Conservation (phyloP, 176 grass and related monocot species). For the Eleusine indica region DNA sequence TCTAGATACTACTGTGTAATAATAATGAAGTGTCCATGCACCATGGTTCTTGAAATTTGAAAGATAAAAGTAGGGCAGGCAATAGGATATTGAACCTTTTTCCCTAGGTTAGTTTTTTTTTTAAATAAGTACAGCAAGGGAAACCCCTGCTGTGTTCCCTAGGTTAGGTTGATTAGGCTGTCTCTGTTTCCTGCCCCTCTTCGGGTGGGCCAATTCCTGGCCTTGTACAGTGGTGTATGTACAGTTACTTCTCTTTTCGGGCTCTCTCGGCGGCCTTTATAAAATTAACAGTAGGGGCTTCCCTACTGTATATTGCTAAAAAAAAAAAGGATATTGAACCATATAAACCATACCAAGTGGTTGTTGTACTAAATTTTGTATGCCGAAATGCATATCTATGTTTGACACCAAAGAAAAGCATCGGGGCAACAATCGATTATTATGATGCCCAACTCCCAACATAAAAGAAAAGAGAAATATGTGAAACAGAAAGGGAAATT, state of each 20-base stretch:
- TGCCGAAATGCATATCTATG: slow-evolving; percentile 21
- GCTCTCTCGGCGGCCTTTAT: too few species aligned
- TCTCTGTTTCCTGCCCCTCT: too few species aligned
- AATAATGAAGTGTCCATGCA: slow-evolving; percentile 25
- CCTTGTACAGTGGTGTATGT: too few species aligned
- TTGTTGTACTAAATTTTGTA: neutral
- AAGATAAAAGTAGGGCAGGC: slow-evolving; percentile 19
- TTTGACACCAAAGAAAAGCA: neutral
- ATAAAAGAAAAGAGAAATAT: slow-evolving; percentile 17
- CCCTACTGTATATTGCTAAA: too few species aligned
- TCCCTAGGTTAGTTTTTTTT: too few species aligned
- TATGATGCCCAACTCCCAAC: neutral
- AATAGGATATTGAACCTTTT: slow-evolving; percentile 26
- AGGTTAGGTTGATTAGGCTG: too few species aligned
- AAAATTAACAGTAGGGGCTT: too few species aligned
- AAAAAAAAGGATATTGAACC: slow-evolving; percentile 21
- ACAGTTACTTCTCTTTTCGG: too few species aligned
- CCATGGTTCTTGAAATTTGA: slow-evolving; percentile 37
- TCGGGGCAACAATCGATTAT: slow-evolving; percentile 5
- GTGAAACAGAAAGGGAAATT: slow-evolving; percentile 38
- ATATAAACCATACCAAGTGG: neutral
- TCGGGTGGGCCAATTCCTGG: too few species aligned
- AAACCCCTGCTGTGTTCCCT: too few species aligned
- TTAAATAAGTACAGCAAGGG: too few species aligned
- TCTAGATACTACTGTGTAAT: slow-evolving; percentile 33